Evolutionary conservation across 495 filamentous ascomycete species (phyloP).

Genomic region (Hyaloscypha hepaticicola): DNA sequence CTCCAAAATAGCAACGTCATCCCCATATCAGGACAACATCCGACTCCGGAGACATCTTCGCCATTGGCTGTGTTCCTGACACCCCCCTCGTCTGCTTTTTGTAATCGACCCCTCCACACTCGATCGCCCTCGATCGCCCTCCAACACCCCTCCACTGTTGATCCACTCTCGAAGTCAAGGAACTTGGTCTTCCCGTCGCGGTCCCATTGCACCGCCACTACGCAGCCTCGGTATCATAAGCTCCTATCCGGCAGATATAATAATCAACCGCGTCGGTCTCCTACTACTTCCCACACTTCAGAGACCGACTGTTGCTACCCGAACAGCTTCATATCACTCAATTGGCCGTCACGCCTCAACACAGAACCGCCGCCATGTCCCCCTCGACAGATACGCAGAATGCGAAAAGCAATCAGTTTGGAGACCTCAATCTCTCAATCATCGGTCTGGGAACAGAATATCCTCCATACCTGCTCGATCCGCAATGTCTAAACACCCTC

Average conservation of each 20-base stretch:
- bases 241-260: not conserved
- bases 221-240: conserved; percentile 14
- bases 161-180: conserved; percentile 11
- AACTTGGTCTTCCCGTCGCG: conserved; percentile 4
- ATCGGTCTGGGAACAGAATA: conserved; percentile 50
- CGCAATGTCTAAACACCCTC: conserved; percentile 42
- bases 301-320: not conserved
- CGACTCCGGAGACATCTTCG: not conserved
- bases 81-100: not conserved
- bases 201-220: not conserved
- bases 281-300: not conserved
- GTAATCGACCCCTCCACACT: conserved; percentile 12
- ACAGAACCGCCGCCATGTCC: conserved; percentile 15
- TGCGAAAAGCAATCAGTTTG: conserved; percentile 22
- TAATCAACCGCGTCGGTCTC: not conserved
- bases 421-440: conserved; percentile 46
- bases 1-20: not conserved
- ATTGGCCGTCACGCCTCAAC: conserved; percentile 3
- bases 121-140: not conserved
- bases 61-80: not conserved
- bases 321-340: conserved; percentile 2
- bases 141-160: not conserved
- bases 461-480: conserved; percentile 45
- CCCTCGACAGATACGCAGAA: conserved; percentile 11
- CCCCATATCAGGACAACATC: not conserved